These are phyloP conservation scores for Alternaria rosae DNA, from an alignment of 2,329 filamentous ascomycete species.

Conservation along the genomic window DNA sequence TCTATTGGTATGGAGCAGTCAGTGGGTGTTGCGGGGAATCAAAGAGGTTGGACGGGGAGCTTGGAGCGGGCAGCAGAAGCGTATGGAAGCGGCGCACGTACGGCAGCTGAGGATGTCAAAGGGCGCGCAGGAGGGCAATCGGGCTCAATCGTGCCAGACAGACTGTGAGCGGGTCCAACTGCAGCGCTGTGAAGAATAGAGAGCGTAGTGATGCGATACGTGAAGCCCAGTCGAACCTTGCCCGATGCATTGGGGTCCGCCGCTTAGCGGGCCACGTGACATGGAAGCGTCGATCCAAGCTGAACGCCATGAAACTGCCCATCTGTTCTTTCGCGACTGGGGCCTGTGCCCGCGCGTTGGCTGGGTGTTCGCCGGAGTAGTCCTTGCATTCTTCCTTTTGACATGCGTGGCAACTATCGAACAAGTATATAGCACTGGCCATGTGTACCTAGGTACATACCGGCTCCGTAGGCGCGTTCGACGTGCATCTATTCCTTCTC, in stretches of 20 bases:
- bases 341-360: not conserved
- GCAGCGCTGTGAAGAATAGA: slow-evolving; percentile 49
- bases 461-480: not conserved
- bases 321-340: slow-evolving; percentile 6
- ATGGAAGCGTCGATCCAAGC: slow-evolving; percentile 9
- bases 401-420: not conserved
- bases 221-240: slow-evolving; percentile 23
- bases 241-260: slow-evolving; percentile 14
- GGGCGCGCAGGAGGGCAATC: slow-evolving; percentile 36
- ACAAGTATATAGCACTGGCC: not conserved
- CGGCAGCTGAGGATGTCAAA: slow-evolving; percentile 26
- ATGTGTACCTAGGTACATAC: not conserved
- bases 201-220: slow-evolving; percentile 46
- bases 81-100: slow-evolving; percentile 41
- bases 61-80: slow-evolving; percentile 32
- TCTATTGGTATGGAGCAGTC: slow-evolving; percentile 24
- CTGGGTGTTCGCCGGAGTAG: not conserved
- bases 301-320: slow-evolving; percentile 12
- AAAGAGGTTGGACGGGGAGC: slow-evolving; percentile 26
- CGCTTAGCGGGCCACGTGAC: slow-evolving; percentile 29
- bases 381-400: not conserved
- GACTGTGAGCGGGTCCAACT: slow-evolving; percentile 31
- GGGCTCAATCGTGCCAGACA: slow-evolving; percentile 43
- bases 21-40: slow-evolving; percentile 30
- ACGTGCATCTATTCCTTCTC: not conserved